These are phyloP conservation scores for Trichosporon sp. DNA, from an alignment of 1,284 basidiomycete species.

Conservation along the genomic window DNA sequence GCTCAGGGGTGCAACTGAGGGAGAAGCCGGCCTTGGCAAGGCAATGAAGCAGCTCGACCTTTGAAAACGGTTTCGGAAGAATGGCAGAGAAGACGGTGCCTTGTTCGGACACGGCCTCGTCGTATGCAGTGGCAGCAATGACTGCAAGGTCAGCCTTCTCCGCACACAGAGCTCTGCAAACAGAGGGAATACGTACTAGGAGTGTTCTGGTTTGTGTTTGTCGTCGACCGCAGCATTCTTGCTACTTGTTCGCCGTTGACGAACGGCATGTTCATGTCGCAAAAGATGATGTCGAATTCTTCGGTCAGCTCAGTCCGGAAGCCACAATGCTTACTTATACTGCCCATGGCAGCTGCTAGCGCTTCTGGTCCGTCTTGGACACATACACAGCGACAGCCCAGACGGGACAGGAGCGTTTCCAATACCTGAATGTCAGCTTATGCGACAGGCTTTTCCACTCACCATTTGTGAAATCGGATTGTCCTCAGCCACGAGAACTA, in stretches of 20 bases:
- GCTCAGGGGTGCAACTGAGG: slow-evolving; percentile 16
- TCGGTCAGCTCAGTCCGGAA: background rate
- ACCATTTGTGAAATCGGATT: slow-evolving; percentile 89
- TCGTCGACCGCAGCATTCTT: slow-evolving; percentile 49
- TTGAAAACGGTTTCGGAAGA: slow-evolving; percentile 80
- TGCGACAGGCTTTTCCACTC: slow-evolving; percentile 12
- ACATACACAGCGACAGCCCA: slow-evolving; percentile 89
- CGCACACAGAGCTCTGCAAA: background rate
- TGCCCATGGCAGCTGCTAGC: slow-evolving; percentile 92
- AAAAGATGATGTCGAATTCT: slow-evolving; percentile 55
- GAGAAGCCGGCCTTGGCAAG: slow-evolving; percentile 76
- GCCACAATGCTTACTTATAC: slow-evolving; percentile 68
- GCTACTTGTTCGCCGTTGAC: slow-evolving; percentile 50
- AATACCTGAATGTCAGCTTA: slow-evolving; percentile 57
- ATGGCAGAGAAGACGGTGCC: slow-evolving; percentile 79
- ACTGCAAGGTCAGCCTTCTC: slow-evolving; percentile 25
- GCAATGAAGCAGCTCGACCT: slow-evolving; percentile 70
- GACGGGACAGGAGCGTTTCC: slow-evolving; percentile 81
- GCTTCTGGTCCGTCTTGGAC: slow-evolving; percentile 95
- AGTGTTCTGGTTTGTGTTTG: slow-evolving; percentile 49
- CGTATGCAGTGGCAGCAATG: slow-evolving; percentile 56
- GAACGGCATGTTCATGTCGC: slow-evolving; percentile 50
- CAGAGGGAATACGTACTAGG: slow-evolving; percentile 38
- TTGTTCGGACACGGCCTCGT: slow-evolving; percentile 66
- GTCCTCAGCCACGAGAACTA: slow-evolving; percentile 90